Base-by-base conservation (phyloP, 2,329 filamentous ascomycete species). In the Alternaria sp. region DNA sequence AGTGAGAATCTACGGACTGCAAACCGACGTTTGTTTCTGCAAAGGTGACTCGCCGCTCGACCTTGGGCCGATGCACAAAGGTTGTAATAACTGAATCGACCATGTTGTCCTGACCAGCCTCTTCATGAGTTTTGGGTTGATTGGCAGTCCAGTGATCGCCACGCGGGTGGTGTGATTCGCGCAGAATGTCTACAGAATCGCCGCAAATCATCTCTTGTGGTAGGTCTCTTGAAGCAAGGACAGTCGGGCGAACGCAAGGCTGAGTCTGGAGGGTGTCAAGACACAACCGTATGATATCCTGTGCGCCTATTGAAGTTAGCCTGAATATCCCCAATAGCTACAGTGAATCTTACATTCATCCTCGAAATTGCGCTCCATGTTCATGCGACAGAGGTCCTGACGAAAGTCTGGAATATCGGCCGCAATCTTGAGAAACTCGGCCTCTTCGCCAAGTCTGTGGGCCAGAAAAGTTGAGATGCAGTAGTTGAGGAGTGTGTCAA, bases 401-500 rank as follows among this genome's bases (percentile, higher is more conserved):
- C 79, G 74, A 63, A 83, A 82, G 6, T 71, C 68, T 7, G 74
- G 67, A 11, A 79, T 68, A 7, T 80, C 75, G 41, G 68, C 77
- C 1, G 75, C 74, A 11, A 80, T 59, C 14, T 73, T 61, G 22
- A 73, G 69, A 66, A 83, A 83, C 3, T 75, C 74, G 11, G 60
- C 54, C 42, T 77, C 70, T 22, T 75, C 53, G 2, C 68, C 75
- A 4, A 83, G 72, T 16, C 65, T 63, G 59, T 83, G 80, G 26
- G 74, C 71, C 4, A 67, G 38, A 63, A 81, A 82, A 28, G 69
- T 71, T 7, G 73, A 69, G 20, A 83, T 71, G 59, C 80, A 82
- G 66, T 82, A 83, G 63, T 81, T 75, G 49, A 81, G 69, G 16
- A 83, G 68, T 0, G 75, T 78, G 42, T 81, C 74, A 7, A 80